Conservation (phyloP, 2,329 filamentous ascomycete genomes). For the Arthroderma sp. region DNA sequence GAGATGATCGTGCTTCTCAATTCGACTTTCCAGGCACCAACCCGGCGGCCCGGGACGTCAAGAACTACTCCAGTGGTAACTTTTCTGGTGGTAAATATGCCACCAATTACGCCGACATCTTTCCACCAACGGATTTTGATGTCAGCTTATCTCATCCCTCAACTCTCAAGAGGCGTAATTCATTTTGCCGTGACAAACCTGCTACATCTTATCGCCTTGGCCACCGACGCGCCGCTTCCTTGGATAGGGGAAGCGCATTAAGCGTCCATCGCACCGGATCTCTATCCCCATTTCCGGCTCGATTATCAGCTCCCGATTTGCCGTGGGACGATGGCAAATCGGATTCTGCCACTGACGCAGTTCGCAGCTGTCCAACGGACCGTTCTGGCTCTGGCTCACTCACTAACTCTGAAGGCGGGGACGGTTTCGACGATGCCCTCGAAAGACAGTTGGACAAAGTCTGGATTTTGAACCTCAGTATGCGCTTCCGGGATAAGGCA, state of each 20-base stretch:
- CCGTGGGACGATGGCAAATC: slow-evolving; percentile 19
- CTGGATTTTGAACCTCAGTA: slow-evolving; percentile 96
- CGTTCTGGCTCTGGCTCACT: slow-evolving; percentile 9
- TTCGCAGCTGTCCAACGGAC: too few species aligned
- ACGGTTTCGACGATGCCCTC: slow-evolving; percentile 18
- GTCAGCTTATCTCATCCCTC: slow-evolving; percentile 62
- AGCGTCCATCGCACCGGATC: slow-evolving; percentile 34
- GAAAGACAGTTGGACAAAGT: slow-evolving; percentile 59
- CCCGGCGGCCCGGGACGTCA: too few species aligned
- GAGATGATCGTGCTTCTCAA: slow-evolving; percentile 21
- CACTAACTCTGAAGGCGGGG: slow-evolving; percentile 19
- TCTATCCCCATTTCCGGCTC: slow-evolving; percentile 25
- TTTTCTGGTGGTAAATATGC: too few species aligned
- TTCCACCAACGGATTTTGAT: slow-evolving; percentile 40
- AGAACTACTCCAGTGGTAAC: too few species aligned
- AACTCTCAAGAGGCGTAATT: slow-evolving; percentile 72
- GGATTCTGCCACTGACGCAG: too few species aligned
- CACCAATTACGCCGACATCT: too few species aligned
- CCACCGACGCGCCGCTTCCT: slow-evolving; percentile 54
- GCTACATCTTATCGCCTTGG: slow-evolving; percentile 45
- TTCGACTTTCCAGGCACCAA: not conserved
- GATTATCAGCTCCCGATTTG: slow-evolving; percentile 30
- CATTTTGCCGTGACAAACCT: slow-evolving; percentile 63
- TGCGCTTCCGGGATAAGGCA: slow-evolving; percentile 92
- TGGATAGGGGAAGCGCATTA: slow-evolving; percentile 31